Evolutionary conservation across 2,329 filamentous ascomycete species (phyloP).

Genomic region (Pseudogymnoascus verrucosus): DNA sequence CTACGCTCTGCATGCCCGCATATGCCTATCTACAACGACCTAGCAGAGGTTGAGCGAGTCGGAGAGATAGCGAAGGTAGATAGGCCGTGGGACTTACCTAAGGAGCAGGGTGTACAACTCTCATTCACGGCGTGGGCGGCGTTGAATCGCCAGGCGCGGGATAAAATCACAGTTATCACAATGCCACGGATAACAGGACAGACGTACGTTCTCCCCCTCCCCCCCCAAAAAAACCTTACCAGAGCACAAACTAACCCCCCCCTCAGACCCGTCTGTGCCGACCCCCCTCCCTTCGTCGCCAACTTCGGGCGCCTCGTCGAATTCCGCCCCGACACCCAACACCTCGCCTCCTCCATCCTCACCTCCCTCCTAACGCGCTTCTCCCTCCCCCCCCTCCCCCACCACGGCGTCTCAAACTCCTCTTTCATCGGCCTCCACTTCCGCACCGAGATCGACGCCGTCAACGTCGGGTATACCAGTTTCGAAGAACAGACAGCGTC

Average conservation of each 20-base stretch:
- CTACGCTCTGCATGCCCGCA: constrained; percentile 12
- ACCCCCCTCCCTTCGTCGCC: not conserved
- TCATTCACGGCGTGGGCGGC: not conserved
- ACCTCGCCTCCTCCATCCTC: not conserved
- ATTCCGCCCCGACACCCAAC: not conserved
- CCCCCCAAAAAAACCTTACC: not conserved
- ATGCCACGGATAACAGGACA: not conserved
- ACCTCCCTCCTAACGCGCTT: not conserved
- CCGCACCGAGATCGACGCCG: constrained; percentile 17
- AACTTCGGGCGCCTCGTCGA: not conserved
- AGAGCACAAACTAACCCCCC: not conserved
- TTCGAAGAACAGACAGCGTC: constrained; percentile 31
- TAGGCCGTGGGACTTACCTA: constrained; percentile 21
- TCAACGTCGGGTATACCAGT: constrained; percentile 17
- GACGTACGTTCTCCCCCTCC: not conserved
- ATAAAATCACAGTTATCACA: not conserved
- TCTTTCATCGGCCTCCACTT: not conserved
- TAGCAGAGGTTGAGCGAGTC: constrained; percentile 10
- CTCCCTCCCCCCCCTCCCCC: not conserved
- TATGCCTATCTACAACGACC: constrained; percentile 12
- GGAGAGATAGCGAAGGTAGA: constrained; percentile 12
- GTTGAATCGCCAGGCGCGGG: not conserved
- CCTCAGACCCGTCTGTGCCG: not conserved
- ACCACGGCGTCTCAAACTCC: not conserved
- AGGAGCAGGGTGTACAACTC: constrained; percentile 4